A percentile compares a stretch with the other conserved stretches of the same genome.
Evolutionary conservation across 164 flowering plant species (phyloP).

Genomic region (Stephania japonica): DNA sequence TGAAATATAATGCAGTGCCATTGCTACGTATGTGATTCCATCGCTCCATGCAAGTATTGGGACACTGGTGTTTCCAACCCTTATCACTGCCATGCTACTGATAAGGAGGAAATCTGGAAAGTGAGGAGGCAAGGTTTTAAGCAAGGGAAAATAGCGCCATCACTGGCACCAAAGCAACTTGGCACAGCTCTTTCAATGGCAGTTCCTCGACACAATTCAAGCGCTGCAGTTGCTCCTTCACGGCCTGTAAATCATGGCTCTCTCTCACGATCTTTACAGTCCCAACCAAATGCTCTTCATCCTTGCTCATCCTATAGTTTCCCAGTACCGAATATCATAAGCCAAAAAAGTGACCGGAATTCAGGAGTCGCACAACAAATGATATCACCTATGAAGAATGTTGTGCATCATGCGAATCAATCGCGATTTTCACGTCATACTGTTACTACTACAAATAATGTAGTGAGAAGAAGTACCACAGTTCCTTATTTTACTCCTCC

Average conservation of each 20-base stretch:
- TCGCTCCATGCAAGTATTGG: slow-evolving; percentile 84
- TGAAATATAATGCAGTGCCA: slow-evolving; percentile 64
- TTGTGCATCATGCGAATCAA: slow-evolving; percentile 11
- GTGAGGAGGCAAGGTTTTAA: slow-evolving; percentile 34
- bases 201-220: slow-evolving; percentile 13
- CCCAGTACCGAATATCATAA: slow-evolving; percentile 20
- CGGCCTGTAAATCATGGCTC: slow-evolving; percentile 10
- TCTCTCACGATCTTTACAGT: slow-evolving; percentile 16
- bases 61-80: slow-evolving; percentile 37
- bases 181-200: slow-evolving; percentile 16
- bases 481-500: slow-evolving; percentile 19
- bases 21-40: slow-evolving; percentile 84
- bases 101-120: slow-evolving; percentile 67
- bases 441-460: not conserved
- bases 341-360: slow-evolving; percentile 19
- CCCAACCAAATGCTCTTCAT: slow-evolving; percentile 21
- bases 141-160: slow-evolving; percentile 18
- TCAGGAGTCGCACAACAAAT: slow-evolving; percentile 10
- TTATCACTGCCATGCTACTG: slow-evolving; percentile 90
- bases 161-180: slow-evolving; percentile 14
- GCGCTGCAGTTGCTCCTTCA: slow-evolving; percentile 12
- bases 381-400: slow-evolving; percentile 20
- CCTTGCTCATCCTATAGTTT: slow-evolving; percentile 26
- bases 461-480: slow-evolving; percentile 14
- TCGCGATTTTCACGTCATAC: not conserved